A percentile compares a stretch with the other conserved stretches of the same genome.
Evolutionary conservation across 1,284 basidiomycete species (phyloP).

Genomic region (Ustilago curta): DNA sequence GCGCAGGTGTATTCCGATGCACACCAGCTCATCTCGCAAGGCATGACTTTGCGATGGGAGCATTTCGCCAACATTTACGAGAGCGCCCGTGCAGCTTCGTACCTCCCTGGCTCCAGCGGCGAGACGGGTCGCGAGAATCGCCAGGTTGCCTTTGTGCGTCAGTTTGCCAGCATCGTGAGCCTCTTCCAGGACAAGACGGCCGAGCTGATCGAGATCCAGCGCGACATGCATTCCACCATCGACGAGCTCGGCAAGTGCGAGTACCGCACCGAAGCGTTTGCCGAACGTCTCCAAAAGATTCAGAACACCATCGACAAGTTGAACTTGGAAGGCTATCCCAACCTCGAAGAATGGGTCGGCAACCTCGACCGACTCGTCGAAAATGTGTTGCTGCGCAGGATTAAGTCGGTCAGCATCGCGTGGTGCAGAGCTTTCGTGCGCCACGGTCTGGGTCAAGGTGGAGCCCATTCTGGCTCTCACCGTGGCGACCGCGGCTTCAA

Average conservation of each 20-base stretch:
- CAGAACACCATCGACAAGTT: conserved; percentile 93
- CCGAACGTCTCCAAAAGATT: conserved; percentile 80
- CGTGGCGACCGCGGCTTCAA: conserved; percentile 26
- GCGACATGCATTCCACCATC: conserved; percentile 83
- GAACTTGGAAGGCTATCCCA: conserved; percentile 95
- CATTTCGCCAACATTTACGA: conserved; percentile 75
- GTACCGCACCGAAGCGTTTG: conserved; percentile 85
- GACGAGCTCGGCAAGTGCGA: conserved; percentile 82
- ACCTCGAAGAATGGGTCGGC: conserved; percentile 94
- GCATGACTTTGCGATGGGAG: conserved; percentile 94
- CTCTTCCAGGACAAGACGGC: conserved; percentile 86
- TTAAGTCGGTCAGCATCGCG: conserved; percentile 82
- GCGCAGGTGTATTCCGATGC: conserved; percentile 61
- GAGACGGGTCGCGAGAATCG: conserved; percentile 75
- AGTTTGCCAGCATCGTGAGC: conserved; percentile 91
- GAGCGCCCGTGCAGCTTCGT: conserved; percentile 74
- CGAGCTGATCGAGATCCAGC: conserved; percentile 88
- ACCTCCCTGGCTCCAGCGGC: conserved; percentile 55
- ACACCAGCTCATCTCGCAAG: conserved; percentile 56
- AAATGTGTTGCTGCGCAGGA: conserved; percentile 80
- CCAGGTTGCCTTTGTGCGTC: conserved; percentile 92
- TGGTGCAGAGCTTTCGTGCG: conserved; percentile 85
- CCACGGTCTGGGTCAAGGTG: conserved; percentile 24
- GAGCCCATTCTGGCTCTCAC: conserved; percentile 4
- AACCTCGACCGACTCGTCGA: conserved; percentile 90